Evolutionary conservation across 352 stramenopile genomes (phyloP).

Genomic region (Phytopythium litorale): DNA sequence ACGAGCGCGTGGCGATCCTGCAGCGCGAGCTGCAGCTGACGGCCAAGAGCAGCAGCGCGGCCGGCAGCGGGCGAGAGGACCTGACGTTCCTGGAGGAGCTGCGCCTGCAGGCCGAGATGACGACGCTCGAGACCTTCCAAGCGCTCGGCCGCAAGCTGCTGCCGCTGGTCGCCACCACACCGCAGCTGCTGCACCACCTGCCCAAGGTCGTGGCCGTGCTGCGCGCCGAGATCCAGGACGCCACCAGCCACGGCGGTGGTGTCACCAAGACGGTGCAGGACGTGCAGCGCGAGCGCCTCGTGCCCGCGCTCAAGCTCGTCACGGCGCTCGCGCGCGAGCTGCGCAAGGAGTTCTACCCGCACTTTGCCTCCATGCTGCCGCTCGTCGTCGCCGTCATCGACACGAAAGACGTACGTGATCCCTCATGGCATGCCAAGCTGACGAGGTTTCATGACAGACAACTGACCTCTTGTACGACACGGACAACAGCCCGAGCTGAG

Average conservation of each 20-base stretch:
- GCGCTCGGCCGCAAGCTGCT: slow-evolving; percentile 61
- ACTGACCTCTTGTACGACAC: neutral
- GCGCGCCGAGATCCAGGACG: slow-evolving; percentile 51
- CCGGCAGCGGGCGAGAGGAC: slow-evolving; percentile 41
- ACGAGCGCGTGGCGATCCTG: slow-evolving; percentile 74
- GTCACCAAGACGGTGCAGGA: slow-evolving; percentile 25
- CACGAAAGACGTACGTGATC: slow-evolving; percentile 68
- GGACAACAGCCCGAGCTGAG: slow-evolving; percentile 75
- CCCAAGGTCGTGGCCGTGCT: slow-evolving; percentile 66
- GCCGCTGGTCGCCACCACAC: slow-evolving; percentile 73
- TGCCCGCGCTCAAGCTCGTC: slow-evolving; percentile 78
- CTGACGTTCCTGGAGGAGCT: slow-evolving; percentile 84
- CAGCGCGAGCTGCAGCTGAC: slow-evolving; percentile 79
- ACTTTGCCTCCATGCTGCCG: slow-evolving; percentile 61
- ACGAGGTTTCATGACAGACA: neutral
- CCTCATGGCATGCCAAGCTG: neutral
- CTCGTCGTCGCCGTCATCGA: slow-evolving; percentile 76
- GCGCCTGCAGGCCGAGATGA: slow-evolving; percentile 73
- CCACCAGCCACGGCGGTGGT: slow-evolving; percentile 10
- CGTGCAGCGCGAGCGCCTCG: slow-evolving; percentile 68
- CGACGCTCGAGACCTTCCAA: slow-evolving; percentile 83
- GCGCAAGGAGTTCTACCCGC: slow-evolving; percentile 84
- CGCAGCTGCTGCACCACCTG: slow-evolving; percentile 79
- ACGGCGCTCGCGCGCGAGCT: slow-evolving; percentile 78
- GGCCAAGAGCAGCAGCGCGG: slow-evolving; percentile 68